Base-by-base conservation (phyloP, 352 stramenopile genomes). In the Lagenidium giganteum region DNA sequence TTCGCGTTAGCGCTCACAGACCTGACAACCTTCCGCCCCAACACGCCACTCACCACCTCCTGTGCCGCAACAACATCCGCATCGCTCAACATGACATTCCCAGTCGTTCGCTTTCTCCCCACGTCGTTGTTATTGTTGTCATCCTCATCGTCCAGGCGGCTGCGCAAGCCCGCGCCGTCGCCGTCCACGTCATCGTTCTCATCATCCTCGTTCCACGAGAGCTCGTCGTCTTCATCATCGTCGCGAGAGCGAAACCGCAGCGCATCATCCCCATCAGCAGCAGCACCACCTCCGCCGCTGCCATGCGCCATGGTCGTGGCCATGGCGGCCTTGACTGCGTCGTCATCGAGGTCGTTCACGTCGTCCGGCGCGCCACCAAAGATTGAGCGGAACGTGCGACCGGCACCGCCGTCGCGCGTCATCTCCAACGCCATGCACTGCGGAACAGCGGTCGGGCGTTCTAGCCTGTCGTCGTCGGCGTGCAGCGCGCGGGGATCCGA, bases 331-430 rank as follows among this genome's bases (percentile, higher is more conserved):
- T 4, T 5, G 32, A 45, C 14, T 45, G 21, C 1, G 32, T 34
- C 6, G 20, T 17, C 22, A 34, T 22, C 8, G 47, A 53, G 42
- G 23, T 51, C 20, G 40, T 59, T 46, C 7, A 32, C 24, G 8
- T 37, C 27, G 28, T n/a, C 20, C 30, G 48, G 23, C 16, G 47
- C 34, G 18, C 54, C 38, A 9, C 62, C 68, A 31, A 86, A 88
- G 42, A 88, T 79, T 38, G 76, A 83, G 41, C 65, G 76, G 58
- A 88, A 88, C 46, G 76, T 88, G 57, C 70, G 64, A 43, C 67
- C 77, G 28, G 76, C 76, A 40, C 70, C 54, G 17, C 52, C 56
- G 54, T 67, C 66, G 47, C 56, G 61, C 54, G 70, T 68, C 70
- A 77, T 79, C 18, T 34, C 42, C n/a, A 41, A 44, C 34, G 42